Percentiles rank a stretch among this genome's conserved stretches.
phyloP scores from a whole-genome alignment of 495 filamentous ascomycete genomes.

The Hypomontagnella monticulosa region DNA sequence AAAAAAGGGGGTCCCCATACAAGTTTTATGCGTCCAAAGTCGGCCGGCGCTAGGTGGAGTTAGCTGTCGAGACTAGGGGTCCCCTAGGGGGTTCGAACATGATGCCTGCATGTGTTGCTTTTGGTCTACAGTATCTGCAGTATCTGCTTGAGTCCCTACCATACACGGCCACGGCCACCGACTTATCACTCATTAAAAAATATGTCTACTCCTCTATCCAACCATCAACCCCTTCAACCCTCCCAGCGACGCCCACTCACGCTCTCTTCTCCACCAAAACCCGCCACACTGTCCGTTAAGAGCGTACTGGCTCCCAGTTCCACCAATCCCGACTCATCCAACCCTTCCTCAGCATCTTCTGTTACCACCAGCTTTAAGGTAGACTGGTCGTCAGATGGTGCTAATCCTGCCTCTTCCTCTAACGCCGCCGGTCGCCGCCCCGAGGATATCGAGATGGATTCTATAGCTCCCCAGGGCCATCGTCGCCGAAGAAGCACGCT shows the following conservation, averaged over 20 bases:
- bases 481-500: slow-evolving; percentile 70
- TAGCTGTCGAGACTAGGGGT: slow-evolving; percentile 18
- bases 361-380: slow-evolving; percentile 47
- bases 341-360: slow-evolving; percentile 45
- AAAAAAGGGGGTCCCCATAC: slow-evolving; percentile 13
- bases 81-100: slow-evolving; percentile 1
- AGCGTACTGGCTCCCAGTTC: slow-evolving; percentile 35
- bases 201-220: slow-evolving; percentile 45
- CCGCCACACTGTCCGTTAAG: slow-evolving; percentile 36
- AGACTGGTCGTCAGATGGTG: slow-evolving; percentile 46
- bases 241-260: slow-evolving; percentile 24
- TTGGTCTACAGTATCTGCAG: slow-evolving; percentile 9
- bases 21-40: slow-evolving; percentile 21
- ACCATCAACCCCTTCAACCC: slow-evolving; percentile 28
- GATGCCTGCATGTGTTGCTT: slow-evolving; percentile 18
- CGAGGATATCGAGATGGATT: slow-evolving; percentile 60
- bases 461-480: slow-evolving; percentile 57
- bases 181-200: slow-evolving; percentile 28
- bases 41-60: slow-evolving; percentile 14
- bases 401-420: slow-evolving; percentile 36
- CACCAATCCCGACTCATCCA: slow-evolving; percentile 39
- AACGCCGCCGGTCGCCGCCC: slow-evolving; percentile 39
- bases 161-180: background rate
- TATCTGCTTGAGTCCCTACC: slow-evolving; percentile 14
- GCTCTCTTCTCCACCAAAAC: slow-evolving; percentile 26